Percentiles rank a stretch among this genome's conserved stretches.
Conservation (phyloP, 2,329 filamentous ascomycete species). For the Fusarium algeriense region DNA sequence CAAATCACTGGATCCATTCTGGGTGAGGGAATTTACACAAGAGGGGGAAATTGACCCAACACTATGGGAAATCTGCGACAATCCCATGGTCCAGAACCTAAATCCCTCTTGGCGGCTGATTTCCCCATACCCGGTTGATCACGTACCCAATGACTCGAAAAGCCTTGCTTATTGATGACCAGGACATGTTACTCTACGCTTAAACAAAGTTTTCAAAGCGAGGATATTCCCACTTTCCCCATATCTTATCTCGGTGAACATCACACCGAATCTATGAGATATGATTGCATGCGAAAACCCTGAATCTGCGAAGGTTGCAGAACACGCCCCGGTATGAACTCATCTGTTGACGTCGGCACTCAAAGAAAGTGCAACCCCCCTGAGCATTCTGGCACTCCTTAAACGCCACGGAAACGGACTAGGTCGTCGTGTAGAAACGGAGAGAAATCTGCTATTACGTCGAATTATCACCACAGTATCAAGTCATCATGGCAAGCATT, state of each 20-base stretch:
- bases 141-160: neutral
- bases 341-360: slow-evolving; percentile 31
- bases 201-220: neutral
- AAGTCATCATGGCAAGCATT: slow-evolving; percentile 4
- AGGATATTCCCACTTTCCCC: slow-evolving; percentile 23
- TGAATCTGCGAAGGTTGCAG: slow-evolving; percentile 6
- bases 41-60: slow-evolving; percentile 5
- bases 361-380: neutral
- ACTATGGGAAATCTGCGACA: slow-evolving; percentile 35
- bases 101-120: slow-evolving; percentile 26
- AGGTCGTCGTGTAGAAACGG: slow-evolving; percentile 32
- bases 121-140: slow-evolving; percentile 30
- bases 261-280: slow-evolving; percentile 9
- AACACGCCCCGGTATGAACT: slow-evolving; percentile 21
- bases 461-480: slow-evolving; percentile 23
- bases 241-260: neutral
- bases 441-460: slow-evolving; percentile 32
- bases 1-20: slow-evolving; percentile 22
- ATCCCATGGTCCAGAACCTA: slow-evolving; percentile 32
- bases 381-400: neutral
- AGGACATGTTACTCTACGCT: neutral
- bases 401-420: slow-evolving; percentile 33
- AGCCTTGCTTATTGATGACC: slow-evolving; percentile 4
- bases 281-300: slow-evolving; percentile 7
- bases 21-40: slow-evolving; percentile 14